Base-by-base conservation (phyloP, 2,329 filamentous ascomycete species). In the Pseudopyricularia cyperi region DNA sequence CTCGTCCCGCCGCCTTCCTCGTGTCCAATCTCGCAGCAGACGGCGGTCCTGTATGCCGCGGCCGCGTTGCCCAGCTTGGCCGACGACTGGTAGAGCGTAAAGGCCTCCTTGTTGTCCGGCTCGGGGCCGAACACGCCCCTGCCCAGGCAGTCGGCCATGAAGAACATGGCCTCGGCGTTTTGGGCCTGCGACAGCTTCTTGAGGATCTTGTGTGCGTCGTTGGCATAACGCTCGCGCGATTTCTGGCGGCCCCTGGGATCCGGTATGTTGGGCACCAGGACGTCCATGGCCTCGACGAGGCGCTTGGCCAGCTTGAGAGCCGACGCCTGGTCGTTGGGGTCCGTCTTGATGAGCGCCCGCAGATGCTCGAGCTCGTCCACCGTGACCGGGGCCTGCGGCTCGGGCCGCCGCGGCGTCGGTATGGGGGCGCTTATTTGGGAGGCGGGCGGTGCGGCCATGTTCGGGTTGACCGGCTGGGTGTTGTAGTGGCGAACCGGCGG, bases 21-120 rank as follows among this genome's bases (percentile, higher is more conserved):
- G 52, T 89, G 82, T 3, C 93, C 93, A 60, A 98, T 89, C 65
- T 98, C 93, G 63, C 93, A 97, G 70, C 93, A 98, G 0, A 98
- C 91, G 0, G 93, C 93, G 26, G 93, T 95, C 52, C 93, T 81
- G 66, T 97, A 98, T 0, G 93, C 93, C 28, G 89, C 87, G 52
- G 86, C 83, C 2, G 87, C 77, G 65, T 98, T 89, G 1, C 88
- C 88, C 12, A 84, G 70, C 69, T 97, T 98, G 0, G 93, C 93
- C 2, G 91, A 89, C 9, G 89, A 89, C 66, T 96, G 90, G 61
- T 98, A 98, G 9, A 97, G 73, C 2, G 81, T 83, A 65, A 96
- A 98, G 0, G 93, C 93, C 69, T 97, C 90, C 62, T 94, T 95
- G 51, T 86, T 80, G 60, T 97, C 91, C 0, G 82, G 75, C 59